These are phyloP conservation scores for Diplodia intermedia DNA, from an alignment of 2,329 filamentous ascomycete genomes.

Conservation along the genomic window DNA sequence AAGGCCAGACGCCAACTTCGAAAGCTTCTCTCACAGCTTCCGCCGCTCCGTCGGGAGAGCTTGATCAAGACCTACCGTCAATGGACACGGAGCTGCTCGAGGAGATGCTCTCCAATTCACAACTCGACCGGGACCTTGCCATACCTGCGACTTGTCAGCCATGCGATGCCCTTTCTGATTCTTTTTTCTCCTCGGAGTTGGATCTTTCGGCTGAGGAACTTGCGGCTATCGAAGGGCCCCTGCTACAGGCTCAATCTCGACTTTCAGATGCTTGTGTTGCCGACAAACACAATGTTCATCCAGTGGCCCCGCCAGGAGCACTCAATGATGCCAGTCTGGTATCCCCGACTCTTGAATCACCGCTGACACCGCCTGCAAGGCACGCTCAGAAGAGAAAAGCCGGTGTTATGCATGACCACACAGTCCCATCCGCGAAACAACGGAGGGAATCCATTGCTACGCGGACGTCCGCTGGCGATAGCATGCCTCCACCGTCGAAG, in stretches of 20 bases:
- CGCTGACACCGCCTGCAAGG: not conserved
- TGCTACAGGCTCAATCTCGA: not conserved
- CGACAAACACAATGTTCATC: not conserved
- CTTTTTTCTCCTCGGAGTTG: not conserved
- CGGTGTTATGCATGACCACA: not conserved
- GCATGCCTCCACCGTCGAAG: not conserved
- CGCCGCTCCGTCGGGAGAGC: not conserved
- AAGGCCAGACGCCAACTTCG: constrained; percentile 35
- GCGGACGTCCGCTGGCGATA: not conserved
- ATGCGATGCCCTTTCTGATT: not conserved
- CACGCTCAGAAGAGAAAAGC: not conserved
- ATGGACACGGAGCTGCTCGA: not conserved
- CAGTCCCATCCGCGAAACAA: not conserved
- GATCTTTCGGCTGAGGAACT: not conserved
- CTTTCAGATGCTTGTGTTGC: not conserved
- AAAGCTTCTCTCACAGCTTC: not conserved
- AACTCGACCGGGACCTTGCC: not conserved
- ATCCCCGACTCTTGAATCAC: not conserved
- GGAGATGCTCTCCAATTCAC: not conserved
- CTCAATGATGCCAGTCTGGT: not conserved
- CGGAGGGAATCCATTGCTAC: not conserved
- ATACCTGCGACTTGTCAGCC: not conserved
- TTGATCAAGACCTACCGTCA: not conserved
- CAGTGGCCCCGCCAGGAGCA: not conserved
- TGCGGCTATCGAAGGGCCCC: not conserved